phyloP scores from a whole-genome alignment of 768 basidiomycete species.

The Suillus placidus region DNA sequence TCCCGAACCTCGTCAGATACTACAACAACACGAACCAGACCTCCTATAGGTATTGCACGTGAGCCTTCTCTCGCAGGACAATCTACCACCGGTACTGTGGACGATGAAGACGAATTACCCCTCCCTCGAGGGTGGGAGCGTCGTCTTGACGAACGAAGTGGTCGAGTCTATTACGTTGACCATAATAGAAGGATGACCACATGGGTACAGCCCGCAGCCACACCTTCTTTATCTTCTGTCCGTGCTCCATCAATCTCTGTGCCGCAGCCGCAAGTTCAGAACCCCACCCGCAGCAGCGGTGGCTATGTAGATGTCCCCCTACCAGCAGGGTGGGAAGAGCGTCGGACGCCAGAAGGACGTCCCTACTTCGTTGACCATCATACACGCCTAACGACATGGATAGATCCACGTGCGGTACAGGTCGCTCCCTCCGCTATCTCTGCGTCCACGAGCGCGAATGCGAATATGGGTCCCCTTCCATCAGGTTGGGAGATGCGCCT shows the following conservation, averaged over 20 bases:
- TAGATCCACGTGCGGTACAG: constrained; percentile 71
- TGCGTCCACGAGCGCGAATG: constrained; percentile 46
- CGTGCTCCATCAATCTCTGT: constrained; percentile 20
- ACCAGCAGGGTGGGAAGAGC: constrained; percentile 91
- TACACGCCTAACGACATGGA: constrained; percentile 88
- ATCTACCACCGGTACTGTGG: constrained; percentile 20
- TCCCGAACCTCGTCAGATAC: constrained; percentile 3
- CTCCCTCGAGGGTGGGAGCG: constrained; percentile 86
- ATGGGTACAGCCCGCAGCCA: constrained; percentile 61
- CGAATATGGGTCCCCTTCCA: constrained; percentile 80
- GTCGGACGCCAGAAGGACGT: constrained; percentile 85
- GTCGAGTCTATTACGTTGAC: constrained; percentile 84
- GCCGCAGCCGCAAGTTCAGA: constrained; percentile 33
- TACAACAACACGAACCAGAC: constrained; percentile 17
- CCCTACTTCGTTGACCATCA: constrained; percentile 78
- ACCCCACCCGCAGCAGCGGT: constrained; percentile 18
- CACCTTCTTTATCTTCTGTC: constrained; percentile 26
- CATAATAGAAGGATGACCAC: constrained; percentile 81
- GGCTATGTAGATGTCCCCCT: constrained; percentile 67
- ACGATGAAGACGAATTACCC: constrained; percentile 62
- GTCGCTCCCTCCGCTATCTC: constrained; percentile 49
- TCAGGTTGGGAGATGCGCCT: constrained; percentile 96
- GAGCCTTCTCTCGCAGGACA: constrained; percentile 15
- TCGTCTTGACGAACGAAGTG: constrained; percentile 64
- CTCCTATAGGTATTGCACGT: constrained; percentile 19